Conservation (phyloP, 805 yeast species). For the Alloascoidea africana region DNA sequence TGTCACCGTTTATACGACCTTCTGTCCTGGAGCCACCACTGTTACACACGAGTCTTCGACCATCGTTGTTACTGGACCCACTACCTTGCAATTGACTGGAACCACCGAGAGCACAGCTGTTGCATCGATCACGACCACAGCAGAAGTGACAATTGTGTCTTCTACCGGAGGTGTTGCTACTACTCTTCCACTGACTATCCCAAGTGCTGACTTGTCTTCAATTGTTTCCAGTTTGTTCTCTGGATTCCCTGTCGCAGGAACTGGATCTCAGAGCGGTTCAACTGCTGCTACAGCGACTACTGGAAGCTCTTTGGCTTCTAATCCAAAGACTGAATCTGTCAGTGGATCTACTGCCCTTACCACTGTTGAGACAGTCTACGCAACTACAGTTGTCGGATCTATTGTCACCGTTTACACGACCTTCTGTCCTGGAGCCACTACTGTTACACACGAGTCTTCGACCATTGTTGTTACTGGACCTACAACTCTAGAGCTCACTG, state of each 20-base stretch:
- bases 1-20: not conserved
- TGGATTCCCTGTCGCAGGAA: no score
- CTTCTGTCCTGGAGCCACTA: no score
- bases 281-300: no score
- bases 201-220: no score
- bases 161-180: not conserved
- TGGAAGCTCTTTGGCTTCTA: no score
- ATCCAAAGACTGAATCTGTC: no score
- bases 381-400: no score
- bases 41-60: not conserved
- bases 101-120: not conserved
- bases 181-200: not conserved
- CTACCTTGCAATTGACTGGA: not conserved
- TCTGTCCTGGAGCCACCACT: not conserved
- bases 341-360: no score
- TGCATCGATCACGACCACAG: not conserved
- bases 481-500: not conserved
- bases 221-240: not conserved
- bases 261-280: no score
- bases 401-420: no score
- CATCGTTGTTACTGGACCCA: not conserved
- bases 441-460: no score
- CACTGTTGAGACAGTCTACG: no score
- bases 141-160: not conserved
- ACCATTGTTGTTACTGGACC: not conserved